phyloP scores from a whole-genome alignment of 2,329 filamentous ascomycete species.

The Mycosphaerella sp. region DNA sequence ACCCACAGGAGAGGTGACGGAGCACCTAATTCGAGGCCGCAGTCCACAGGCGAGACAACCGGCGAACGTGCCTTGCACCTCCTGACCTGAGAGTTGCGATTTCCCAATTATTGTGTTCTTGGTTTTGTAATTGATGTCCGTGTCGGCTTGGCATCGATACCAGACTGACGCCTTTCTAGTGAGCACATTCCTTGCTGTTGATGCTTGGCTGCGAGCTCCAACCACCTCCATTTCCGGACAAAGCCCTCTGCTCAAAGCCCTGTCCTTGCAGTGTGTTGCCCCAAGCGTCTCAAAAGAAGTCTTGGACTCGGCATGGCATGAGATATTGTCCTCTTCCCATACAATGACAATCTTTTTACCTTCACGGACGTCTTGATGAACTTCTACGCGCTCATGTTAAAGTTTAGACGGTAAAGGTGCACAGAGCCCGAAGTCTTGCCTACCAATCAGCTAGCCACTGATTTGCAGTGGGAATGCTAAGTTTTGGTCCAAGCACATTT shows the following conservation, averaged over 20 bases:
- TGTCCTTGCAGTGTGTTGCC: background rate
- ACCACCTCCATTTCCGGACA: background rate
- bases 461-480: background rate
- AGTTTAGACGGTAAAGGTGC: background rate
- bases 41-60: background rate
- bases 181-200: background rate
- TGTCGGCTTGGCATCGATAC: background rate
- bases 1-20: background rate
- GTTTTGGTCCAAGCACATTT: conserved; percentile 3
- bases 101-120: background rate
- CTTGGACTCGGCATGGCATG: background rate
- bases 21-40: background rate
- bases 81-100: background rate
- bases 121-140: background rate
- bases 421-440: background rate
- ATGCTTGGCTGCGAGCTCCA: background rate
- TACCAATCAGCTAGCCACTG: background rate
- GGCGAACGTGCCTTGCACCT: background rate
- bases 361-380: too few relatives aligned
- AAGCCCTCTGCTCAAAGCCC: too few relatives aligned
- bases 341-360: too few relatives aligned
- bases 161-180: background rate
- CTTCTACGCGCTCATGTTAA: too few relatives aligned
- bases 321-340: background rate
- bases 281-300: background rate